Conservation (phyloP, 345 rosid genomes). For the Gossypium mustelinum region DNA sequence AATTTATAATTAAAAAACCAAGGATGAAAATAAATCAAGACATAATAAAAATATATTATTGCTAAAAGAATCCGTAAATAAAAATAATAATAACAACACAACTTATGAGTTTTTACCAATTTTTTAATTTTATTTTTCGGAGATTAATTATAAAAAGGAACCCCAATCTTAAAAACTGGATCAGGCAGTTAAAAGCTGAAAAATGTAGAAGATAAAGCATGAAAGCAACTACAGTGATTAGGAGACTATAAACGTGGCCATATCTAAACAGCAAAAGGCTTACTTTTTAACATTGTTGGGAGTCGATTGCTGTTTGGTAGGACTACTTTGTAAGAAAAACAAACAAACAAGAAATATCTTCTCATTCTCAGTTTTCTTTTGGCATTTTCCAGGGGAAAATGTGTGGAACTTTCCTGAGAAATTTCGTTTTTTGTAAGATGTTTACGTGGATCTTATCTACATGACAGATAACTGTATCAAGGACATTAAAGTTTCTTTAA, state of each 20-base stretch:
- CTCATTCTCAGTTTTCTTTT: background rate
- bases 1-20: too few relatives aligned
- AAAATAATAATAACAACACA: too few relatives aligned
- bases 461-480: background rate
- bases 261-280: background rate
- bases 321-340: background rate
- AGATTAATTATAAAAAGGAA: background rate
- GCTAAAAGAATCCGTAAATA: too few relatives aligned
- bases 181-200: constrained; percentile 9
- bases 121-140: too few relatives aligned
- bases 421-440: background rate
- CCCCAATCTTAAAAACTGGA: background rate
- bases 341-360: background rate
- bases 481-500: too few relatives aligned
- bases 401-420: background rate
- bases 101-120: background rate
- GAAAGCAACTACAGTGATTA: constrained; percentile 8
- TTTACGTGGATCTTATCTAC: background rate
- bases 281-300: background rate
- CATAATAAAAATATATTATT: too few relatives aligned
- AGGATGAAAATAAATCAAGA: too few relatives aligned
- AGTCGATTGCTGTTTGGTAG: background rate
- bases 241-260: constrained; percentile 22
- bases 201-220: background rate
- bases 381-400: background rate